A percentile compares a stretch with the other conserved stretches of the same genome.
These are phyloP conservation scores for Dryas alaskensis DNA, from an alignment of 306 rosid species.

Conservation along the genomic window DNA sequence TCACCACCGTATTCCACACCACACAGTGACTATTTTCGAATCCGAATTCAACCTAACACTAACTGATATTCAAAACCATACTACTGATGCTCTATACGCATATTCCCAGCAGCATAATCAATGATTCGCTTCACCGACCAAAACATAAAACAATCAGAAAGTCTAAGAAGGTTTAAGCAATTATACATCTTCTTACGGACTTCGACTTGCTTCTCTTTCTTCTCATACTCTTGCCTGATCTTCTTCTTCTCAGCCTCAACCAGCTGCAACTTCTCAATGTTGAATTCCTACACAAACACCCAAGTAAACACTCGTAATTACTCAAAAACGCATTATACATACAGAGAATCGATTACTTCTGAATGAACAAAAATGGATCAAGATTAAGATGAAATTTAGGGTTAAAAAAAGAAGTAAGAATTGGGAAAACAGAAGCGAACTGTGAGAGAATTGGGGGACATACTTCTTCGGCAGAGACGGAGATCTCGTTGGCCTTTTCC, in stretches of 20 bases:
- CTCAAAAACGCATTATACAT: background rate
- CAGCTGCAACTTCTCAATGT: slow-evolving; percentile 91
- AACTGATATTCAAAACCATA: background rate
- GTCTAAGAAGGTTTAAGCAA: background rate
- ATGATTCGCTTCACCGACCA: background rate
- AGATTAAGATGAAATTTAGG: background rate
- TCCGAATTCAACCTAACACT: background rate
- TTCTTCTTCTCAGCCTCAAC: slow-evolving; percentile 96
- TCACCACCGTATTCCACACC: background rate
- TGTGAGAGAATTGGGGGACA: background rate
- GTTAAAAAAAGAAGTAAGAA: background rate
- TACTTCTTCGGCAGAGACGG: slow-evolving; percentile 92
- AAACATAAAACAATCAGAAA: background rate
- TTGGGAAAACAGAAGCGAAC: background rate
- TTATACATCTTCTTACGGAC: slow-evolving; percentile 88
- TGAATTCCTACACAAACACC: slow-evolving; percentile 60
- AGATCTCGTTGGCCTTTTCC: slow-evolving; percentile 97
- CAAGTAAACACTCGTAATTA: background rate
- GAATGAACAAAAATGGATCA: background rate
- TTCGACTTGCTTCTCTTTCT: slow-evolving; percentile 87
- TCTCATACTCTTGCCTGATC: slow-evolving; percentile 92
- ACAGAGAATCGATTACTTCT: background rate
- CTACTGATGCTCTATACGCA: background rate
- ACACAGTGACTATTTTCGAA: background rate
- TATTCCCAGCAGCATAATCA: background rate